Base-by-base conservation (phyloP, 768 basidiomycete genomes). In the Termitomyces sp. region DNA sequence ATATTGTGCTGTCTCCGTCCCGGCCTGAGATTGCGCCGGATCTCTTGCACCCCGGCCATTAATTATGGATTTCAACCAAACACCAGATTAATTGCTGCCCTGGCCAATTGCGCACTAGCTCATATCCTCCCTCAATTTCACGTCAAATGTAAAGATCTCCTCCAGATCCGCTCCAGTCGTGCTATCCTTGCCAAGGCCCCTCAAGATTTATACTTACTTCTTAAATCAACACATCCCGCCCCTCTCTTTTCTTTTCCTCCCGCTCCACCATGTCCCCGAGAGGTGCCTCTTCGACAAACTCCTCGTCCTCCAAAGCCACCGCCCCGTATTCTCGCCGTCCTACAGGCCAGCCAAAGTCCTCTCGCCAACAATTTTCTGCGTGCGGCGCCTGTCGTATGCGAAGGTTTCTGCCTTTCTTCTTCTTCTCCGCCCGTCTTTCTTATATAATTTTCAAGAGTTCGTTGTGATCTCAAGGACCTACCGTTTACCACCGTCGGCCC, bases 311-410 rank as follows among this genome's bases (percentile, higher is more conserved):
- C 22, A 70, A 72, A 53, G 57, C 70, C 25, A 68, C 72, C 35
- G 61, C 76, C 29, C 76, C 74, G 31, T 78, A 77, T 66, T 68
- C 72, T 13, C 82, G 84, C 36, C 78, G 84, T 20, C 68, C 80
- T 7, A 62, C 78, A 4, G 77, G 76, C n/a, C 81, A 85, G 53
- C 82, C 88, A 52, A 91, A 91, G 67, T 89, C 89, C 27, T 80
- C 84, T 2, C 75, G 89, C 57, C 86, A 89, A 63, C 91, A 96
- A 62, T 92, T 91, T 71, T 90, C 89, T n/a, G 94, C 94, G 7
- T 96, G 94, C 67, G 92, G 92, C 54, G 91, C 92, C 29, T 97
- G 94, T 70, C 85, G 92, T 56, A 91, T 91, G 84, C 73, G 94
- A 67, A 82, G 94, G 87, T 88, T 60, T n/a, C n/a, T n/a, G n/a